Evolutionary conservation across 352 stramenopile genomes (phyloP).

Genomic region (Thalassiosira hispida): DNA sequence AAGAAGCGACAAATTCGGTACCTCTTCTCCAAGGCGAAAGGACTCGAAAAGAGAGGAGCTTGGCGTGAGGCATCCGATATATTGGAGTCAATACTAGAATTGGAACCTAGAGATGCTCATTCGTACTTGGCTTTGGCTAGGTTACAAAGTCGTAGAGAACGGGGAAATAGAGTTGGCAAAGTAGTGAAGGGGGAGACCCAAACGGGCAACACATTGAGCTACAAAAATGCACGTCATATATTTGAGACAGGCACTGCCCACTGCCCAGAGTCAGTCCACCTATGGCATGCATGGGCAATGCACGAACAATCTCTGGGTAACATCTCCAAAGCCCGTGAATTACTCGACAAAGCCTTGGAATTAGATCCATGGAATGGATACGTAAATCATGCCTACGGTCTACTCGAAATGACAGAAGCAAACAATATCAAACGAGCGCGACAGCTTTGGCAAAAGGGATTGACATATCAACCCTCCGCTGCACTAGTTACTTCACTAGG

Average conservation of each 20-base stretch:
- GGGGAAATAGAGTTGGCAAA: background rate
- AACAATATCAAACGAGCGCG: constrained; percentile 36
- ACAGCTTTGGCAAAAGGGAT: constrained; percentile 59
- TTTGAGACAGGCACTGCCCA: constrained; percentile 59
- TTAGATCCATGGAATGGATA: constrained; percentile 77
- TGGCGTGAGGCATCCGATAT: constrained; percentile 58
- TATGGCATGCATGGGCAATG: constrained; percentile 80
- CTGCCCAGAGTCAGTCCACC: constrained; percentile 70
- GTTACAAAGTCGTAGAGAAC: constrained; percentile 61
- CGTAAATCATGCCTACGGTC: constrained; percentile 76
- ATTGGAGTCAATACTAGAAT: constrained; percentile 63
- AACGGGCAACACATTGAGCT: too few relatives aligned
- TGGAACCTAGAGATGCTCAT: constrained; percentile 65
- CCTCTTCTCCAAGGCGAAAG: constrained; percentile 69
- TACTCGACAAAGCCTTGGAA: constrained; percentile 66
- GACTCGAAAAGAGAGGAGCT: constrained; percentile 57
- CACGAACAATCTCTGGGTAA: constrained; percentile 65
- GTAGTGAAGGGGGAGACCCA: background rate
- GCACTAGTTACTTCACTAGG: constrained; percentile 75
- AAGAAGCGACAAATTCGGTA: constrained; percentile 29
- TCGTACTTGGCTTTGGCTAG: constrained; percentile 70
- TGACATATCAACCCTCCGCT: constrained; percentile 59
- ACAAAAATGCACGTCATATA: constrained; percentile 34
- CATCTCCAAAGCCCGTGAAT: constrained; percentile 45
- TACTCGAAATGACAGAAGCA: constrained; percentile 54